Conservation (phyloP, 495 filamentous ascomycete genomes). For the Penicillium canescens region DNA sequence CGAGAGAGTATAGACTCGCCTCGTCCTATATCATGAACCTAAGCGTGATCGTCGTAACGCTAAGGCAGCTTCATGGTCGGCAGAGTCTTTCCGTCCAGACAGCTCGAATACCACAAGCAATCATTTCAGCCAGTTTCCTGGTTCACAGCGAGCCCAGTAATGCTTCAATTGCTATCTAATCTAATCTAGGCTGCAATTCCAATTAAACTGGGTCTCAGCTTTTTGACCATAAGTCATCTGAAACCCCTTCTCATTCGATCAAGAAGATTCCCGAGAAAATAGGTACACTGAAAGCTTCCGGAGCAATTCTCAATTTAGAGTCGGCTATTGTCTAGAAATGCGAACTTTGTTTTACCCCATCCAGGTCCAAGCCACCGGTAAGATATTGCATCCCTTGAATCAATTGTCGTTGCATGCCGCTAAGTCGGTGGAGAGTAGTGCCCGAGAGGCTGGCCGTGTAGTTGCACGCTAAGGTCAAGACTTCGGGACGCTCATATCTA, state of each 20-base stretch:
- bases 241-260: background rate
- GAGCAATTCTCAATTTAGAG: background rate
- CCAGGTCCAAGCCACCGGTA: background rate
- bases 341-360: background rate
- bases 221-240: background rate
- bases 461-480: background rate
- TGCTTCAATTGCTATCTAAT: background rate
- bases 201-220: background rate
- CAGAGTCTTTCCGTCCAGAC: background rate
- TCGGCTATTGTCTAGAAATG: background rate
- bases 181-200: background rate
- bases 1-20: too few species aligned
- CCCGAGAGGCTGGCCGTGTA: background rate
- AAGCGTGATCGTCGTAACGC: too few species aligned
- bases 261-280: background rate
- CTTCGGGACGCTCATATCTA: background rate
- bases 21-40: too few species aligned
- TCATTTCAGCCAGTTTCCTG: background rate
- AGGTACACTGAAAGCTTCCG: background rate
- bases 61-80: background rate
- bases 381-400: background rate
- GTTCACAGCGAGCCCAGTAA: background rate
- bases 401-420: background rate
- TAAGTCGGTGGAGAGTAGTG: background rate
- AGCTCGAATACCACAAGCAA: background rate